Percentiles rank a stretch among this genome's conserved stretches.
These are phyloP conservation scores for Cladosporium austrohemisphaericum DNA, from an alignment of 2,329 filamentous ascomycete genomes.

Conservation along the genomic window DNA sequence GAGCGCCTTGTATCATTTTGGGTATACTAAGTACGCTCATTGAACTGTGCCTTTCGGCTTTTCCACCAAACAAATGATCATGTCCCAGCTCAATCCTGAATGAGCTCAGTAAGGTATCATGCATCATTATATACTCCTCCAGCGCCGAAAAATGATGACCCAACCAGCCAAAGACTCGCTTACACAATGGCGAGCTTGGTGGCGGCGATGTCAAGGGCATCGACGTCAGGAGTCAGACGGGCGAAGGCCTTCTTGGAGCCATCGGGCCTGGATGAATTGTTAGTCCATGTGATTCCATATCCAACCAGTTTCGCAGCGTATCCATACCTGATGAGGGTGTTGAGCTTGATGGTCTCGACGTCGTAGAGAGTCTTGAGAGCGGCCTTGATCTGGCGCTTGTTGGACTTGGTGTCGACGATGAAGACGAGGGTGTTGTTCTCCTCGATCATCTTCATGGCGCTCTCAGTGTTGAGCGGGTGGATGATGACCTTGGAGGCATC, in stretches of 20 bases:
- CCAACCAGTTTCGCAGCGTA: background rate
- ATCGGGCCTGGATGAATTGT: constrained; percentile 65
- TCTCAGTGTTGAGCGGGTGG: constrained; percentile 99
- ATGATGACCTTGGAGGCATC: constrained; percentile 98
- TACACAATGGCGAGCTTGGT: constrained; percentile 99
- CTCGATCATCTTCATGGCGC: constrained; percentile 99
- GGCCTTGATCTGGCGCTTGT: constrained; percentile 99
- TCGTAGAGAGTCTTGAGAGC: constrained; percentile 99
- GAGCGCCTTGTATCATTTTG: constrained; percentile 13
- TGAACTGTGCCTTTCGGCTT: constrained; percentile 7
- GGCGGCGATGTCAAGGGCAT: constrained; percentile 97
- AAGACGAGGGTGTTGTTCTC: constrained; percentile 92
- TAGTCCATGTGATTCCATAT: constrained; percentile 12
- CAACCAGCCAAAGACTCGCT: constrained; percentile 38
- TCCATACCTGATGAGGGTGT: constrained; percentile 88
- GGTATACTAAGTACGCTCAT: constrained; percentile 12
- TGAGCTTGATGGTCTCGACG: constrained; percentile 97
- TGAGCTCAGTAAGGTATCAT: constrained; percentile 8
- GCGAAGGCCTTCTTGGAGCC: constrained; percentile 99
- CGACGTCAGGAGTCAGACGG: constrained; percentile 90
- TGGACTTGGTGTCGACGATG: constrained; percentile 65
- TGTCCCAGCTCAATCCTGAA: constrained; percentile 12
- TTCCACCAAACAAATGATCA: constrained; percentile 8
- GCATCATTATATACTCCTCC: constrained; percentile 3
- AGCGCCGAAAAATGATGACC: constrained; percentile 4